Conservation (phyloP, 192 early-diverging fungal species). For the Coemansia sp. region DNA sequence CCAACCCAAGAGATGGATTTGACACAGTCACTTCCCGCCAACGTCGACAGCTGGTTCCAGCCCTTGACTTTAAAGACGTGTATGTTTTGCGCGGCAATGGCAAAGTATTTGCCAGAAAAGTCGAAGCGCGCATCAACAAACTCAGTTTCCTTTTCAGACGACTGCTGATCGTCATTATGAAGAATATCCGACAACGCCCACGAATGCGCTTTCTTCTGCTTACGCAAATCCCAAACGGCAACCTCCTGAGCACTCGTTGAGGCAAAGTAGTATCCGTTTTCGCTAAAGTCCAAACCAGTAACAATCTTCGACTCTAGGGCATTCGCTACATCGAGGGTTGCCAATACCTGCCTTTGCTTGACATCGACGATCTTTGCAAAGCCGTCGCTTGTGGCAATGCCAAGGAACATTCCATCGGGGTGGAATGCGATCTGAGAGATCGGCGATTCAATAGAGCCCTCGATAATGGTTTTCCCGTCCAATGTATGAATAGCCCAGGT, state of each 20-base stretch:
- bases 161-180: background rate
- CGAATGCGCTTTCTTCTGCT: conserved; percentile 57
- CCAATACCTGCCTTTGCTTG: conserved; percentile 59
- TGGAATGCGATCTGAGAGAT: conserved; percentile 64
- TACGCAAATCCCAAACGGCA: conserved; percentile 93
- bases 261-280: conserved; percentile 93
- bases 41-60: conserved; percentile 37
- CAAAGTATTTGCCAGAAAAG: conserved; percentile 79
- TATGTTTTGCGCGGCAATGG: conserved; percentile 62
- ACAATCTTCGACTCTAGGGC: conserved; percentile 30
- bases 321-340: conserved; percentile 33
- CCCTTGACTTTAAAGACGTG: conserved; percentile 69
- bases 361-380: conserved; percentile 82
- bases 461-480: conserved; percentile 29
- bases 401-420: conserved; percentile 89
- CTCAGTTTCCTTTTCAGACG: background rate
- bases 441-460: conserved; percentile 22
- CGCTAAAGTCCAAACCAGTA: conserved; percentile 78
- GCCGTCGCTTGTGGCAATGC: conserved; percentile 68
- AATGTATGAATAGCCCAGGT: conserved; percentile 81
- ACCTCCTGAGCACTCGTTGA: conserved; percentile 71
- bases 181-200: conserved; percentile 21
- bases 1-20: conserved; percentile 14
- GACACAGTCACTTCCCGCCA: conserved; percentile 4
- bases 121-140: conserved; percentile 63